Base-by-base conservation (phyloP, 805 yeast species). In the Wickerhamomyces ciferrii region DNA sequence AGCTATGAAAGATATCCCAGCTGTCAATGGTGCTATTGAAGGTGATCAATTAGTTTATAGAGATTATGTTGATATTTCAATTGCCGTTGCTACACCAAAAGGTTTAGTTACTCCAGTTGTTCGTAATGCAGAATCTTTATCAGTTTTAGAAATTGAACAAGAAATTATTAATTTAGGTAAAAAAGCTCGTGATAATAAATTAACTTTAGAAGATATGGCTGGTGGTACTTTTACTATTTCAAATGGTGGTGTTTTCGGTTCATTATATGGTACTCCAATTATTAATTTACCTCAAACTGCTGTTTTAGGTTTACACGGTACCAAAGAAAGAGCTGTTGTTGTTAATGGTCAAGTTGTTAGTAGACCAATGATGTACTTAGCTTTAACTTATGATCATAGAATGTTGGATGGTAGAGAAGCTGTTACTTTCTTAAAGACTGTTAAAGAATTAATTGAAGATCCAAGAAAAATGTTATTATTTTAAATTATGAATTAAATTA, bases 171-270 rank as follows among this genome's bases (percentile, higher is more conserved):
- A 72, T 58, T 76, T 94, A 61, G 94, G 97, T 71, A 75, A 74
- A 65, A 92, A 89, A 75, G 99, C 99, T 53, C 87, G 98, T 71
- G 98, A 92, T 67, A 94, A 94, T 63, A 91, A 94, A 74, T 79
- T 94, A 65, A 88, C 97, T 46, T 72, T 94, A 55, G 99, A 94
- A 76, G 99, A 94, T 70, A 92, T 94, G 98, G 80, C 97, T 51
- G 99, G 99, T 69, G 99, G 99, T 70, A 91, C 98, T 50, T 91
- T 94, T 78, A 94, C 99, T 63, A 94, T 94, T 62, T 94, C 98
- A 46, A 94, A 94, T 75, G 99, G 99, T 68, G 99, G 99, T 70
- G 97, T 94, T 48, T 94, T 94, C 63, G 99, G 99, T 54, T 94
- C 98, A 23, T 76, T 94, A 56, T 89, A 86, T 69, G 99, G 99